Evolutionary conservation across 805 yeast species (phyloP).

Genomic region (Ogataea allantospora): DNA sequence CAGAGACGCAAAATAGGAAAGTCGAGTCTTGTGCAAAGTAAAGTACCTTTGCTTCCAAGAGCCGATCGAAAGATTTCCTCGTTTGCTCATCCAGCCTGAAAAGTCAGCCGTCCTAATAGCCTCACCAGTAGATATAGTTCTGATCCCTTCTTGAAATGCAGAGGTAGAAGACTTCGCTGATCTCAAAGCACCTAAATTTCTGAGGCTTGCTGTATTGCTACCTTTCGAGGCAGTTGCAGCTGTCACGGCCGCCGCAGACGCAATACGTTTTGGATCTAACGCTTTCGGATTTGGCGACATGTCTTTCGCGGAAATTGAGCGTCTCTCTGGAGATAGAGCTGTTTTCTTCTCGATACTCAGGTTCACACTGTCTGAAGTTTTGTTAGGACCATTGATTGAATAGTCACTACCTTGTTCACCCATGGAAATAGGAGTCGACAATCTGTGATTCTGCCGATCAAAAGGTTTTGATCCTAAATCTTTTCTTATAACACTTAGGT

Average conservation of each 20-base stretch:
- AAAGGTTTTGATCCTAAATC: constrained; percentile 8
- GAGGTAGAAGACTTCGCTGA: constrained; percentile 60
- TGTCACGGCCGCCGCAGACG: constrained; percentile 31
- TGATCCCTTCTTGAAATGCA: constrained; percentile 86
- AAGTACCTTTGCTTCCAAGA: constrained; percentile 89
- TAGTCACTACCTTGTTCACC: background rate
- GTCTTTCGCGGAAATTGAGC: constrained; percentile 54
- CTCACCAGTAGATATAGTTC: constrained; percentile 69
- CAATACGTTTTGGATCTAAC: constrained; percentile 39
- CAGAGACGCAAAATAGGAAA: constrained; percentile 79
- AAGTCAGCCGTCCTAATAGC: constrained; percentile 72
- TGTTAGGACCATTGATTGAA: background rate
- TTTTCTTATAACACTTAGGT: constrained; percentile 34
- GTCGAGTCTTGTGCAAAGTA: constrained; percentile 86
- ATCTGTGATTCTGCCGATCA: background rate
- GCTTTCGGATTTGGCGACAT: constrained; percentile 22
- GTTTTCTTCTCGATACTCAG: constrained; percentile 4
- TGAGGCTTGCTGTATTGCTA: constrained; percentile 34
- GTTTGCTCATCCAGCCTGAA: constrained; percentile 96
- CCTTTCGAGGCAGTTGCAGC: constrained; percentile 50
- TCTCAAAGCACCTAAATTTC: constrained; percentile 42
- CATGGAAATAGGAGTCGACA: background rate
- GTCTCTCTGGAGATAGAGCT: constrained; percentile 36
- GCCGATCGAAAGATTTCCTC: constrained; percentile 80
- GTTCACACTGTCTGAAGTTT: background rate